Base-by-base conservation (phyloP, 2,329 filamentous ascomycete species). In the Chaetothyriales sp. region DNA sequence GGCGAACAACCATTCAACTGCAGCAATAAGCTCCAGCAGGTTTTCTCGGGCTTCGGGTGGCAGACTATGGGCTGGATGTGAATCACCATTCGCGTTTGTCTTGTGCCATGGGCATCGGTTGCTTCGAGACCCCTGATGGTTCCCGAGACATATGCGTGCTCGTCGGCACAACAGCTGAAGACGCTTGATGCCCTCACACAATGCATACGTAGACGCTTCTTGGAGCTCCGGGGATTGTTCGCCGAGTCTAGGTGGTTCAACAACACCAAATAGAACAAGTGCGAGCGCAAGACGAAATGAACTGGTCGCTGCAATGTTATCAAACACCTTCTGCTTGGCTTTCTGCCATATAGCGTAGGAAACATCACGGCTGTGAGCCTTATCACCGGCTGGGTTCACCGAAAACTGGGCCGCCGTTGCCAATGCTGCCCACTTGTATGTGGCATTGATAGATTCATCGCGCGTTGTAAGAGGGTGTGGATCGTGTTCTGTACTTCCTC, bases 371-470 rank as follows among this genome's bases (percentile, higher is more conserved):
- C 46, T 40, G n/a, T 44, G 33, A 19, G 43, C 28, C 8, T 20
- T 43, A 6, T 20, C 18, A 4, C 43, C 28, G 33, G 22, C 18
- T 18, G 49, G 43, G n/a, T 48, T 33, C 7, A 47, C 43, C 19
- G 19, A 20, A 28, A 58, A 58, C 37, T 56, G 56, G 13, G 54
- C 33, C 13, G 47, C 50, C 18, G 33, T 47, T 18, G 56, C 56
- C 25, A 56, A 46, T 18, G 56, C 50, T 7, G 51, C 54, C 54
- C 52, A 55, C 43, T 49, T 56, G 33, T 51, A 58, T 5, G 48
- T 33, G 40, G 56, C 54, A 19, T 46, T 49, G 40, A 56, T 51
- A 19, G 46, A 19, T 8, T 4, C 29, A 46, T 56, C 44, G 15
- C 54, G 56, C 4, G 47, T 28, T 13, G 48, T 18, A 18, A 28